Evolutionary conservation across 371 early-diverging fungal species (phyloP).

Genomic region (Rhizopus arrhizus): DNA sequence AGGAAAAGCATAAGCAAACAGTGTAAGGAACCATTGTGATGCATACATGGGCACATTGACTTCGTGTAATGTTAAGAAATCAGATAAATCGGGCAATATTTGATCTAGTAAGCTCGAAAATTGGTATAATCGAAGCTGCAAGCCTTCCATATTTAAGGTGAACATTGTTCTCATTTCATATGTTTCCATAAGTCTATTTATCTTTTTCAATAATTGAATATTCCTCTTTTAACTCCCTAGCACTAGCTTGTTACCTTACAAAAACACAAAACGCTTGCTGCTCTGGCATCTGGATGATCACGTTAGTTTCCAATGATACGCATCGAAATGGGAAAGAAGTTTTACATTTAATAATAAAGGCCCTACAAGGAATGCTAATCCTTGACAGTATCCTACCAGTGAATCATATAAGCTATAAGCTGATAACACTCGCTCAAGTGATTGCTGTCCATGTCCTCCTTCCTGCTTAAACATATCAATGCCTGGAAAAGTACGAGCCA

Average conservation of each 20-base stretch:
- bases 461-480: slow-evolving; percentile 81
- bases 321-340: slow-evolving; percentile 17
- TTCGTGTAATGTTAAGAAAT: slow-evolving; percentile 69
- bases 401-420: slow-evolving; percentile 89
- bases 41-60: slow-evolving; percentile 82
- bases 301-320: background rate
- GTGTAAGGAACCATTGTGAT: slow-evolving; percentile 86
- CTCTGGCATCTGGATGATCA: slow-evolving; percentile 72
- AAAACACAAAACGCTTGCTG: slow-evolving; percentile 89
- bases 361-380: slow-evolving; percentile 89
- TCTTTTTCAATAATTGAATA: too few species aligned
- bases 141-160: slow-evolving; percentile 77
- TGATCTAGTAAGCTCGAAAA: slow-evolving; percentile 78
- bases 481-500: slow-evolving; percentile 87
- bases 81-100: slow-evolving; percentile 67
- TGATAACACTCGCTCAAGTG: slow-evolving; percentile 79
- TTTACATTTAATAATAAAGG: slow-evolving; percentile 82
- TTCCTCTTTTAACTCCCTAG: too few species aligned
- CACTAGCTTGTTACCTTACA: slow-evolving; percentile 59
- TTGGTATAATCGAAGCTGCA: slow-evolving; percentile 78
- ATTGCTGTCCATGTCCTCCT: slow-evolving; percentile 81
- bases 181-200: slow-evolving; percentile 70
- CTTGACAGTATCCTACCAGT: slow-evolving; percentile 96
- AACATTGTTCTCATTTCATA: slow-evolving; percentile 77
- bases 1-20: slow-evolving; percentile 83